A percentile compares a stretch with the other conserved stretches of the same genome.
These are phyloP conservation scores for Tylopilus cervinicoccineus DNA, from an alignment of 768 basidiomycete genomes.

Conservation along the genomic window DNA sequence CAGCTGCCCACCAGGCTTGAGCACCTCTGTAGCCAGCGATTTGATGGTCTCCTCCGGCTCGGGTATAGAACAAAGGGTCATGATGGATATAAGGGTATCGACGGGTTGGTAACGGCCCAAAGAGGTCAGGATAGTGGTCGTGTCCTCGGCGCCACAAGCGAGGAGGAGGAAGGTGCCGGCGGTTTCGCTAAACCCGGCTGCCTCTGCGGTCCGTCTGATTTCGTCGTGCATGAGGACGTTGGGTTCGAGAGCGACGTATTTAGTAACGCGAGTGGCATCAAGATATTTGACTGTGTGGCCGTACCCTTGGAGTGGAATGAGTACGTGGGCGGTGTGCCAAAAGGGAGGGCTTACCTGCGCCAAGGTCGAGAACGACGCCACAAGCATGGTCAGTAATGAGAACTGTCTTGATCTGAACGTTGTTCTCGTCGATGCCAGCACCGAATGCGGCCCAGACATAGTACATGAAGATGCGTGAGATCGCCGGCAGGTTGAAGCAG, in stretches of 20 bases:
- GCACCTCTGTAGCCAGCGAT: slow-evolving; percentile 44
- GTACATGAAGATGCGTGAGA: slow-evolving; percentile 57
- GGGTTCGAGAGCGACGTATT: slow-evolving; percentile 72
- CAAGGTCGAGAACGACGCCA: slow-evolving; percentile 64
- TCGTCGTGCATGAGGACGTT: slow-evolving; percentile 58
- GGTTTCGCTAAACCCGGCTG: slow-evolving; percentile 50
- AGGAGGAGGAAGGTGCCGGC: slow-evolving; percentile 56
- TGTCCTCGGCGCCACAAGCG: slow-evolving; percentile 60
- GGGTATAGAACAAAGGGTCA: slow-evolving; percentile 66
- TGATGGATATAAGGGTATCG: slow-evolving; percentile 61
- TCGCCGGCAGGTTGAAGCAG: slow-evolving; percentile 38
- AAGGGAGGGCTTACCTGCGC: slow-evolving; percentile 46
- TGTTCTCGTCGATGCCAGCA: slow-evolving; percentile 41
- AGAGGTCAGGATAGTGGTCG: slow-evolving; percentile 41
- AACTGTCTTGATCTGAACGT: slow-evolving; percentile 36
- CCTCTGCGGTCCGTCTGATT: slow-evolving; percentile 46
- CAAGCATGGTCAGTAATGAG: slow-evolving; percentile 53
- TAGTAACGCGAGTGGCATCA: slow-evolving; percentile 47
- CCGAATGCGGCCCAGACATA: slow-evolving; percentile 54
- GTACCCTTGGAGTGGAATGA: slow-evolving; percentile 40
- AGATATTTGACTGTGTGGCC: slow-evolving; percentile 66
- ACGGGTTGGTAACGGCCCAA: slow-evolving; percentile 37
- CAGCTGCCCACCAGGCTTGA: slow-evolving; percentile 62
- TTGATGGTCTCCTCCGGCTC: slow-evolving; percentile 46
- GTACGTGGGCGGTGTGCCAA: neutral